Percentiles rank a stretch among this genome's conserved stretches.
phyloP scores from a whole-genome alignment of 441 rosid species.

The Jatropha multifida region DNA sequence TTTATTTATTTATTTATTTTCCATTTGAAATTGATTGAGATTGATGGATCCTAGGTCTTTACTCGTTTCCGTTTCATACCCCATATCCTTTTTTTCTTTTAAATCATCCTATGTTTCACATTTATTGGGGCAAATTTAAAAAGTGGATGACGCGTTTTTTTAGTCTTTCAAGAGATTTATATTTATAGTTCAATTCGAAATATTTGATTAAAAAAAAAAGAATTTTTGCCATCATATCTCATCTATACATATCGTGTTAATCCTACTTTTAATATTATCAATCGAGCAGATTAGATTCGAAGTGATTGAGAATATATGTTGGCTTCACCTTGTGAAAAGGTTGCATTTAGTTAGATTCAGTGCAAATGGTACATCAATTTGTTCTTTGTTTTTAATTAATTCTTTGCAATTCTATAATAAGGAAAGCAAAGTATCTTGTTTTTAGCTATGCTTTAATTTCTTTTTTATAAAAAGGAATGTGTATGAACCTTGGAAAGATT shows the following conservation, averaged over 20 bases:
- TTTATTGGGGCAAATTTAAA: too few species aligned
- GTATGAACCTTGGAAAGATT: neutral
- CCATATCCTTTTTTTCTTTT: too few species aligned
- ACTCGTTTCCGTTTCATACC: too few species aligned
- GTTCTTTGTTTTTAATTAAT: neutral
- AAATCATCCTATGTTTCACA: too few species aligned
- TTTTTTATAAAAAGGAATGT: neutral
- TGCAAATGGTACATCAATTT: neutral
- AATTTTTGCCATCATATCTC: too few species aligned
- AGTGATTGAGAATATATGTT: neutral
- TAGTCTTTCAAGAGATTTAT: too few species aligned
- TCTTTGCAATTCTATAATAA: neutral
- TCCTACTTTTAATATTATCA: neutral
- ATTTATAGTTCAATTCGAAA: too few species aligned
- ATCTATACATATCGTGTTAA: too few species aligned
- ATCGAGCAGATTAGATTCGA: neutral
- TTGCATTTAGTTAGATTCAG: neutral
- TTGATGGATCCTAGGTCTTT: neutral
- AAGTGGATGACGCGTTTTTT: too few species aligned
- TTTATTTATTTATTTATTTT: neutral
- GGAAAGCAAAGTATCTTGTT: conserved; percentile 3
- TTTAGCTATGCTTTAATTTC: too few species aligned
- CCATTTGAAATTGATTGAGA: neutral
- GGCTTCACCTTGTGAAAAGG: neutral
- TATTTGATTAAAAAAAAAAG: too few species aligned